Evolutionary conservation across 805 yeast genomes (phyloP).

Genomic region (Candida coleopterorum): DNA sequence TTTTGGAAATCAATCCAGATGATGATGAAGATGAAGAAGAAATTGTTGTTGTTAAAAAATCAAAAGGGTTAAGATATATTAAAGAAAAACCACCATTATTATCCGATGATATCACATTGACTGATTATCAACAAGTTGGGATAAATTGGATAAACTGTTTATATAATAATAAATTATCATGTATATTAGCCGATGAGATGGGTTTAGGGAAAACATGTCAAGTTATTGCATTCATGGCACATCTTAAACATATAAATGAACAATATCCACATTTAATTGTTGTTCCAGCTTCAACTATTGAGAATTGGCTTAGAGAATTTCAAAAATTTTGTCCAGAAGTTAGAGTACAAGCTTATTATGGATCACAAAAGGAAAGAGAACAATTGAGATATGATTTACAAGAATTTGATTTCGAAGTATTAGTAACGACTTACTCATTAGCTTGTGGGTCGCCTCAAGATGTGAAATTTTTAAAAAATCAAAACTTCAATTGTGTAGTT

Average conservation of each 20-base stretch:
- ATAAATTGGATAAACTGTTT: slow-evolving; percentile 85
- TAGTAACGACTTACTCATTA: slow-evolving; percentile 89
- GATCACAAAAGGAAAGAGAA: slow-evolving; percentile 77
- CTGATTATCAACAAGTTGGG: slow-evolving; percentile 95
- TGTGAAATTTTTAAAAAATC: slow-evolving; percentile 66
- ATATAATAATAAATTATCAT: slow-evolving; percentile 74
- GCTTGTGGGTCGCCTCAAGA: slow-evolving; percentile 87
- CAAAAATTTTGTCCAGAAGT: slow-evolving; percentile 79
- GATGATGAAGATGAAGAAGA: slow-evolving; percentile 18
- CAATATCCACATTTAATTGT: slow-evolving; percentile 87
- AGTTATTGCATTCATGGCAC: slow-evolving; percentile 87
- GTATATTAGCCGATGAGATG: slow-evolving; percentile 98
- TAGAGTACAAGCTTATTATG: slow-evolving; percentile 89
- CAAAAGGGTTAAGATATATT: slow-evolving; percentile 41
- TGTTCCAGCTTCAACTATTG: slow-evolving; percentile 94
- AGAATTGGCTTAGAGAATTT: slow-evolving; percentile 96
- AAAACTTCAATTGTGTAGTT: slow-evolving; percentile 79
- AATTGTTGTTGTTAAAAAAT: slow-evolving; percentile 17
- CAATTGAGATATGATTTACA: slow-evolving; percentile 70
- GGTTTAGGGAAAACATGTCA: slow-evolving; percentile 97
- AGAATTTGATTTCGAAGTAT: slow-evolving; percentile 67
- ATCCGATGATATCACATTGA: slow-evolving; percentile 60
- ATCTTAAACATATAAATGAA: slow-evolving; percentile 60
- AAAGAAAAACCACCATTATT: slow-evolving; percentile 68
- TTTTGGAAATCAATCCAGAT: slow-evolving; percentile 46